Base-by-base conservation (phyloP, 805 yeast species). In the Hanseniaspora guilliermondii region DNA sequence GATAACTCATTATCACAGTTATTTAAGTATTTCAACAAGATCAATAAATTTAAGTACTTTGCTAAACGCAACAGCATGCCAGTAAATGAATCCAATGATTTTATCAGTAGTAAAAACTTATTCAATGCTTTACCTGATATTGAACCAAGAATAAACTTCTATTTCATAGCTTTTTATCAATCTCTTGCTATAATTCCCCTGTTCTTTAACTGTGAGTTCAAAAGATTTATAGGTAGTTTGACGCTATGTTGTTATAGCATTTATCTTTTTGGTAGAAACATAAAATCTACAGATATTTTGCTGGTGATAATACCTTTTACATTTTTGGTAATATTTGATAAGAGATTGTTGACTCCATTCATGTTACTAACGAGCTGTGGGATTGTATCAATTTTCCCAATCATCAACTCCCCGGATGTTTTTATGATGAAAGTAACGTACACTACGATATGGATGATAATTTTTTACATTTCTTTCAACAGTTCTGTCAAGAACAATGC, bases 231-330 rank as follows among this genome's bases (percentile, higher is more conserved):
- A 17, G 96, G 95, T 0, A 78, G 89, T 0, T 69, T 93, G 61
- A 83, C 96, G 0, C 73, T 91, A 47, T 91, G 97, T 68, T 97
- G 94, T 4, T 87, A 79, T 69, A 82, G 96, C 0, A 85, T 96
- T 2, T 93, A 86, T 64, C 69, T 93, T 48, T 93, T 93, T 68
- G 98, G 99, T 5, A 93, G 97, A 97, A 97, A 39, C 42, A 22
- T 39, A 22, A 14, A 22, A 4, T 39, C 42, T 17, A 39, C 42
- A 21, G 24, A 39, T 7, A 79, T 93, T n/a, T 75, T 93, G 74
- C 67, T 89, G 21, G 83, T 91, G 2, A 84, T 93, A 8, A 77
- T 93, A 60, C 99, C 99, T 1, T 81, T 87, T 66, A 76, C 93
- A 6, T 82, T 93, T 64, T 68, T 89, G 27, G 84, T 82, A 3